phyloP scores from a whole-genome alignment of 495 filamentous ascomycete species.

The Penicillium manginii region DNA sequence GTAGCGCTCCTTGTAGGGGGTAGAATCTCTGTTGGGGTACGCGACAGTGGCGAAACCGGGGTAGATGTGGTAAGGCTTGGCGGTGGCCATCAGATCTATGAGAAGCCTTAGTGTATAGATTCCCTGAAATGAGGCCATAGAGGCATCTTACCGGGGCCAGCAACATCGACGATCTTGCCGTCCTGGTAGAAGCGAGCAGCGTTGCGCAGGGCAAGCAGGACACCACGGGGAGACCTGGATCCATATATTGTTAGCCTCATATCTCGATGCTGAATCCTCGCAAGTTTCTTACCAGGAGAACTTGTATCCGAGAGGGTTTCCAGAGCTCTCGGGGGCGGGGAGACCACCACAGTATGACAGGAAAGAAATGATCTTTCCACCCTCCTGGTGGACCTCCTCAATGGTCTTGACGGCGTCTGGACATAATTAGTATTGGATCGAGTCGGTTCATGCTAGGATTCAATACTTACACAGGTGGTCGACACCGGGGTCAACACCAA shows the following conservation, averaged over 20 bases:
- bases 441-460: conserved; percentile 51
- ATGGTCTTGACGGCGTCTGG: conserved; percentile 84
- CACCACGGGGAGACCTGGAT: conserved; percentile 66
- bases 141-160: conserved; percentile 36
- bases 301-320: conserved; percentile 95
- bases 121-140: neutral
- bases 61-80: conserved; percentile 92
- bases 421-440: neutral
- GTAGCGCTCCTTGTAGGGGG: conserved; percentile 84
- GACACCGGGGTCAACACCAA: conserved; percentile 65
- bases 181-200: conserved; percentile 81
- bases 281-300: conserved; percentile 75
- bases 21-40: conserved; percentile 93
- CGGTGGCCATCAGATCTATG: conserved; percentile 76
- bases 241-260: neutral
- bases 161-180: conserved; percentile 67
- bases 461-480: conserved; percentile 29
- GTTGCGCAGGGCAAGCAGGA: conserved; percentile 84
- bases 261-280: neutral
- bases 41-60: conserved; percentile 87
- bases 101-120: neutral
- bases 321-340: conserved; percentile 78
- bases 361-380: conserved; percentile 86
- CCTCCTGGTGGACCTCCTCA: conserved; percentile 72
- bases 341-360: conserved; percentile 89